Base-by-base conservation (phyloP, 1,139 yeast genomes). In the Yamadazyma atlantica region DNA sequence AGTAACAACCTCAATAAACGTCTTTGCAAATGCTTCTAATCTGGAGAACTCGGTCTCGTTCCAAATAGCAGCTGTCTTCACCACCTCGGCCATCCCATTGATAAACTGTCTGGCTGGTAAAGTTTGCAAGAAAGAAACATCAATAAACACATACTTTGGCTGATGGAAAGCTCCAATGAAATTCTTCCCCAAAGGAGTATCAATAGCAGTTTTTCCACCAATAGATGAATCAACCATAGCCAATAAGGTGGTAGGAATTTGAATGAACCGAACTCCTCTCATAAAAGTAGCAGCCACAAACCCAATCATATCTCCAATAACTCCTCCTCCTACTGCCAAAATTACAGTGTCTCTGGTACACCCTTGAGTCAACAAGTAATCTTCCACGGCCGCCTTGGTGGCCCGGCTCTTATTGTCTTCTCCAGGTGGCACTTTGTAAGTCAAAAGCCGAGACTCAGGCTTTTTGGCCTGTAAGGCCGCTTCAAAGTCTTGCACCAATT, bases 261-360 rank as follows among this genome's bases (percentile, higher is more conserved):
- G 99, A 31, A 89, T 82, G 43, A 89, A 87, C 46, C 96, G 77
- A 13, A 94, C 96, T 38, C 99, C 99, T 60, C 99, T 79, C 99
- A 94, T 94, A 61, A 92, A 94, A 4, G 98, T 92, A 21, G 98
- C 95, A 14, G 98, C 98, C 35, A 92, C 97, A 59, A 82, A 94
- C 4, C 99, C 99, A 53, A 92, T 87, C 98, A 94, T 92, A 58
- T 94, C 99, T 40, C 99, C 99, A 64, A 94, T 90, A 37, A 94
- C 95, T 51, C 99, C 99, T 46, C 99, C 99, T 43, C 98, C 99
- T 43, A 94, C 80, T 4, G 99, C 99, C 41, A 94, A 65, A 41
- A 94, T 82, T 18, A 94, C 90, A 3, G 97, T 89, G 58, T 94
- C 99, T 64, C 98, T 78, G 19, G 97, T 92, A 63, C 99, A 94